Conservation (phyloP, 352 stramenopile species). For the Phytophthora pluvialis region DNA sequence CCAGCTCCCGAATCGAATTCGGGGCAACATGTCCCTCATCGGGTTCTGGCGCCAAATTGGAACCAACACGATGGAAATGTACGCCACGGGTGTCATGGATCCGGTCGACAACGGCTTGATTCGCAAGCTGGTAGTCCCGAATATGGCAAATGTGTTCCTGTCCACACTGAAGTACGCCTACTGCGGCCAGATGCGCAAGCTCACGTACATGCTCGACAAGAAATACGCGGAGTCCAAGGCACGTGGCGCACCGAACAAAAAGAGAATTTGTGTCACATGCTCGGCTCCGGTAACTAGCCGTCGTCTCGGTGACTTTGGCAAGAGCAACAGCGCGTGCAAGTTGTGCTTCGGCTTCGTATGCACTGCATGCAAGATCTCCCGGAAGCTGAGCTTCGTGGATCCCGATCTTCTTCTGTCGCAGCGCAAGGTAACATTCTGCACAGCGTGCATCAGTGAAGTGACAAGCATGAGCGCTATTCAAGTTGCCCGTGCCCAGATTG, state of each 20-base stretch:
- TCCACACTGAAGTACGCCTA: constrained; percentile 23
- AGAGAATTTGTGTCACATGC: constrained; percentile 24
- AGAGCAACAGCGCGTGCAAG: constrained; percentile 33
- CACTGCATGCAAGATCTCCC: constrained; percentile 22
- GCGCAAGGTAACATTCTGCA: constrained; percentile 41
- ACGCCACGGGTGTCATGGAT: constrained; percentile 20
- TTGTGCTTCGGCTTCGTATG: constrained; percentile 39
- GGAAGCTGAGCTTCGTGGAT: constrained; percentile 35
- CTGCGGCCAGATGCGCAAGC: constrained; percentile 55
- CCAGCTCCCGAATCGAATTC: constrained; percentile 30
- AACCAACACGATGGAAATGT: constrained; percentile 26
- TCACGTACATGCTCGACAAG: constrained; percentile 34
- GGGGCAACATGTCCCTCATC: constrained; percentile 52
- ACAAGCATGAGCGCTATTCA: constrained; percentile 35
- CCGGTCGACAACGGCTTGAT: constrained; percentile 20
- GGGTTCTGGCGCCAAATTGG: constrained; percentile 39
- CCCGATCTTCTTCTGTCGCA: constrained; percentile 21
- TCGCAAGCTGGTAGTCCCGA: constrained; percentile 13
- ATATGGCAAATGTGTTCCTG: constrained; percentile 21
- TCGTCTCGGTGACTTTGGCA: constrained; percentile 23
- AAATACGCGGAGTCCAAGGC: constrained; percentile 14
- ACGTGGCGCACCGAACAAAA: constrained; percentile 15
- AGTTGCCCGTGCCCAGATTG: constrained; percentile 20
- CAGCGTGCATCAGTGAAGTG: constrained; percentile 37
- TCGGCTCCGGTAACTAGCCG: constrained; percentile 1